These are phyloP conservation scores for Yamadazyma siamensis DNA, from an alignment of 1,139 yeast species.

Conservation along the genomic window DNA sequence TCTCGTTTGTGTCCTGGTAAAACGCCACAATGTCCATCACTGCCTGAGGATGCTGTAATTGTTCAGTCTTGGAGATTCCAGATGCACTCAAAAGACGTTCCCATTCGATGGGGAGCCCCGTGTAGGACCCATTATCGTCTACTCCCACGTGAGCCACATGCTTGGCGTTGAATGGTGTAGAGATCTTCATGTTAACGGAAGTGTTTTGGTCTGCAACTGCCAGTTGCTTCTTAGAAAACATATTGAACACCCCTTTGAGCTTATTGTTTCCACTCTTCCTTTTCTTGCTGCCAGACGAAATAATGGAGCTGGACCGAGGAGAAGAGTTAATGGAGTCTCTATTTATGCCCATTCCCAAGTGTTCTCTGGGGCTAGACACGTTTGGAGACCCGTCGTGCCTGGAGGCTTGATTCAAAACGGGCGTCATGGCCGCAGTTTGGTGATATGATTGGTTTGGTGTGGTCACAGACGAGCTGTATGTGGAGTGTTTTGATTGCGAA, in stretches of 20 bases:
- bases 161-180: conserved; percentile 86
- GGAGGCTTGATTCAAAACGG: conserved; percentile 20
- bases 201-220: conserved; percentile 11
- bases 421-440: conserved; percentile 36
- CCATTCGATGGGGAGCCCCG: conserved; percentile 94
- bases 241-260: conserved; percentile 41
- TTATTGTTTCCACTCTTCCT: conserved; percentile 34
- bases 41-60: conserved; percentile 89
- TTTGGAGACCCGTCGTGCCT: conserved; percentile 2
- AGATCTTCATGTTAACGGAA: conserved; percentile 57
- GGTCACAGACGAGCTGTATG: conserved; percentile 13
- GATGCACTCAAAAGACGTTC: conserved; percentile 75
- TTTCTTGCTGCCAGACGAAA: conserved; percentile 18
- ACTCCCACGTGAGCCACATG: conserved; percentile 94
- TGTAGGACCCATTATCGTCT: conserved; percentile 82
- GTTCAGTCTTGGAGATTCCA: conserved; percentile 83
- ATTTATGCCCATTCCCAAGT: conserved; percentile 23
- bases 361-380: conserved; percentile 24
- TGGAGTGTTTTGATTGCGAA: conserved; percentile 11
- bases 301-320: conserved; percentile 9
- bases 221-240: conserved; percentile 34
- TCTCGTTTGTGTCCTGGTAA: conserved; percentile 66
- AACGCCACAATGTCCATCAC: conserved; percentile 90
- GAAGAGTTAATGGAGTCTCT: conserved; percentile 10
- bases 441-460: conserved; percentile 18